These are phyloP conservation scores for Tetraselmis striata DNA, from an alignment of 139 green algal species.

Conservation along the genomic window DNA sequence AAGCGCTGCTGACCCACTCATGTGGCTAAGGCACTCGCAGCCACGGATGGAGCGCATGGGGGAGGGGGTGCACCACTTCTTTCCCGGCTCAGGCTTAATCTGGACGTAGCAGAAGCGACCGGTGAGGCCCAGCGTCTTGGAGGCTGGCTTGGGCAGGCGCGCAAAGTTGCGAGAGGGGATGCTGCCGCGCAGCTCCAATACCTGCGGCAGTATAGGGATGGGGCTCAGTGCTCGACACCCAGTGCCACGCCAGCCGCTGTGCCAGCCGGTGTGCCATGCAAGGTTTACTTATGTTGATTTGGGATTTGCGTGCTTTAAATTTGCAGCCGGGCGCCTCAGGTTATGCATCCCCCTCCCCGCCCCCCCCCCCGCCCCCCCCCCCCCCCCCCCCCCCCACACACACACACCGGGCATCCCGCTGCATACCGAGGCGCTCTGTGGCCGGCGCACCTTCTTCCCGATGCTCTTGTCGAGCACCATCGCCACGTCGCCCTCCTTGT, in stretches of 20 bases:
- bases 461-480: constrained; percentile 7
- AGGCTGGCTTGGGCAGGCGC: neutral
- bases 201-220: neutral
- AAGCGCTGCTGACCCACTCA: too few relatives aligned
- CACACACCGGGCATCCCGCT: neutral
- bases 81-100: neutral
- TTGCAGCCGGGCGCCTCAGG: too few relatives aligned
- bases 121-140: constrained; percentile 33
- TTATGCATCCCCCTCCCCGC: too few relatives aligned
- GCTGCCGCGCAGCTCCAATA: neutral
- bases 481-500: constrained; percentile 7
- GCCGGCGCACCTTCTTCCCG: neutral
- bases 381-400: neutral
- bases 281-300: too few relatives aligned
- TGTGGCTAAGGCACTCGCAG: too few relatives aligned
- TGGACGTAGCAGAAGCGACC: constrained; percentile 67
- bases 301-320: too few relatives aligned
- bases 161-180: neutral
- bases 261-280: too few relatives aligned
- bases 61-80: constrained; percentile 23
- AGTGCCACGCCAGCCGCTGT: too few relatives aligned
- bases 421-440: neutral
- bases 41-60: too few relatives aligned
- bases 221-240: too few relatives aligned
- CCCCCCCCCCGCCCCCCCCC: too few relatives aligned